Evolutionary conservation across 2,329 filamentous ascomycete species (phyloP), one percentile per base, ranked within the genome.

Genomic region (Ophiostoma montium): DNA sequence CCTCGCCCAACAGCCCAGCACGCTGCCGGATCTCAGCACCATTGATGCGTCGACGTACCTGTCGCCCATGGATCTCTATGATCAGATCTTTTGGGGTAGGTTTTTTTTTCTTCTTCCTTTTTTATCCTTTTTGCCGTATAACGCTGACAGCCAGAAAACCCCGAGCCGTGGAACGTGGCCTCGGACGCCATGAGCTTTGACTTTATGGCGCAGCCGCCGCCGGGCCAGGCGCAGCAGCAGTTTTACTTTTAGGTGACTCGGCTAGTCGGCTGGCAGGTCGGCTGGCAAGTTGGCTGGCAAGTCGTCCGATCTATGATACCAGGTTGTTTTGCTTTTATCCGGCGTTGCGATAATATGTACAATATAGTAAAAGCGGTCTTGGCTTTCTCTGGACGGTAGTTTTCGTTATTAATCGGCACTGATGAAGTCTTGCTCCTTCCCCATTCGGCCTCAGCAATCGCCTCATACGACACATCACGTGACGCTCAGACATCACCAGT

Each of bases 51-150:
- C 71, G 3, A 66, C 75, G 32, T 74, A 77, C 55, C 76, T 82
- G 69, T 78, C 78, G 35, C 78, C 78, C 1, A 78, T 82, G 76
- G 78, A 82, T 52, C 63, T 82, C 1, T 82, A 80, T 58, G 77
- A 82, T 57, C 80, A 76, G 4, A 82, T 82, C 42, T 82, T 80
- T 65, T 80, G 76, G 70, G 78, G 77, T 80, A 63, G 16, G 43
- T 46, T 27, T 21, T 35, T 35, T n/a, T 16, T 19, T 35, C 8
- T 21, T 45, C 8, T 32, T 39, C 11, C 13, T 5, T 3, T 19
- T 31, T 15, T 15, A 23, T 23, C 35, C 50, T 57, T 10, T 33
- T 6, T n/a, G n/a, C n/a, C n/a, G n/a, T n/a, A n/a, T n/a, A n/a
- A n/a, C n/a, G n/a, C n/a, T n/a, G n/a, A n/a, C n/a, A n/a, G n/a